phyloP scores from a whole-genome alignment of 2,329 filamentous ascomycete genomes.

The Xylaria sp. region DNA sequence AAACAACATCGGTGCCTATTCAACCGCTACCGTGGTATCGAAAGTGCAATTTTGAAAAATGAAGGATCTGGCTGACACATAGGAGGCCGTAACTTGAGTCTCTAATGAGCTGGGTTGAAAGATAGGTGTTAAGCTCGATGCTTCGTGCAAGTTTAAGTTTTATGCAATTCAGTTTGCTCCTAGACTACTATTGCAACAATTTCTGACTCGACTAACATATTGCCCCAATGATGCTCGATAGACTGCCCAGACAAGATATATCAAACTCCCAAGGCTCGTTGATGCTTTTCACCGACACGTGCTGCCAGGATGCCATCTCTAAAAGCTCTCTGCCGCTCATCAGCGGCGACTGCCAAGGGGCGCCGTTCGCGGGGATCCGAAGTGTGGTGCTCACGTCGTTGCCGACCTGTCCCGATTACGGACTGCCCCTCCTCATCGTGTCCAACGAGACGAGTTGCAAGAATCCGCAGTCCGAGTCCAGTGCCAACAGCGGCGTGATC shows the following conservation, averaged over 20 bases:
- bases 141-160: conserved; percentile 10
- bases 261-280: conserved; percentile 4
- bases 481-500: conserved; percentile 12
- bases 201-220: too few species aligned
- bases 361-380: conserved; percentile 10
- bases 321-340: conserved; percentile 12
- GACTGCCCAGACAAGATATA: conserved; percentile 11
- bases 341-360: conserved; percentile 17
- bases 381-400: conserved; percentile 14
- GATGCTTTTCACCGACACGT: conserved; percentile 13
- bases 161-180: conserved; percentile 11
- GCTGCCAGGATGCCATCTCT: conserved; percentile 11
- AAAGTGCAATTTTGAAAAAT: conserved; percentile 12
- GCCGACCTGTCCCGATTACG: conserved; percentile 16
- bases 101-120: conserved; percentile 5
- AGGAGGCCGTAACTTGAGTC: conserved; percentile 1
- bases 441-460: conserved; percentile 16
- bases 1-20: conserved; percentile 9
- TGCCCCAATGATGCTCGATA: conserved; percentile 18
- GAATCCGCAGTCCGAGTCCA: conserved; percentile 18
- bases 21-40: conserved; percentile 14
- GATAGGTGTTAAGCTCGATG: conserved; percentile 9
- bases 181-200: not conserved
- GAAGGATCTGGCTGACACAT: conserved; percentile 7
- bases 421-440: conserved; percentile 13